Percentiles rank a stretch among this genome's conserved stretches.
Conservation (phyloP, 2,329 filamentous ascomycete species). For the Colletotrichum acutatum region DNA sequence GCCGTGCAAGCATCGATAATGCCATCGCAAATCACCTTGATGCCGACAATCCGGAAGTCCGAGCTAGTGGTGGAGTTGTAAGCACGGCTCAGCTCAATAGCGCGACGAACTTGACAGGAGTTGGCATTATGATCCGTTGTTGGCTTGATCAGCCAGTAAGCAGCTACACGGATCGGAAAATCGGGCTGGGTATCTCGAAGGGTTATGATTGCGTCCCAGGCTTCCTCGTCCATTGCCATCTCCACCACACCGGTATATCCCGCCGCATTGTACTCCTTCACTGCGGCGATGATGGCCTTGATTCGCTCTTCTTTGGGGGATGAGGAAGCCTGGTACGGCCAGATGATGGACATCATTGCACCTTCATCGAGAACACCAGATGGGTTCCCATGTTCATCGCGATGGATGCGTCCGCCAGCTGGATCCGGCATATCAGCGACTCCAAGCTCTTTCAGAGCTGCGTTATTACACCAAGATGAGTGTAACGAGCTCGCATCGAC, state of each 20-base stretch:
- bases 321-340: slow-evolving; percentile 52
- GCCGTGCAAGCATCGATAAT: slow-evolving; percentile 75
- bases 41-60: slow-evolving; percentile 64
- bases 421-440: slow-evolving; percentile 51
- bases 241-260: slow-evolving; percentile 58
- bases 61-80: slow-evolving; percentile 49
- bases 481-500: slow-evolving; percentile 57
- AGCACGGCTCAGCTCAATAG: slow-evolving; percentile 47
- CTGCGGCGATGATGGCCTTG: slow-evolving; percentile 48
- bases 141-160: slow-evolving; percentile 56
- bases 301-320: slow-evolving; percentile 50
- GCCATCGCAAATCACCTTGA: slow-evolving; percentile 74
- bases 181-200: slow-evolving; percentile 12
- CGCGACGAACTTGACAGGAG: slow-evolving; percentile 50
- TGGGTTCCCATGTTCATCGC: slow-evolving; percentile 50
- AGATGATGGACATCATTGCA: slow-evolving; percentile 52
- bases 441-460: slow-evolving; percentile 53
- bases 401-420: slow-evolving; percentile 53
- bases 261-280: slow-evolving; percentile 50
- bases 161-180: slow-evolving; percentile 51
- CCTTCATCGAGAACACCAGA: slow-evolving; percentile 55
- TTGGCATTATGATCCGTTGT: slow-evolving; percentile 45
- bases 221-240: slow-evolving; percentile 60
- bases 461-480: slow-evolving; percentile 57
- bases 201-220: slow-evolving; percentile 51